These are phyloP conservation scores for Mortierella sp. DNA, from an alignment of 371 early-diverging fungal species.

Conservation along the genomic window DNA sequence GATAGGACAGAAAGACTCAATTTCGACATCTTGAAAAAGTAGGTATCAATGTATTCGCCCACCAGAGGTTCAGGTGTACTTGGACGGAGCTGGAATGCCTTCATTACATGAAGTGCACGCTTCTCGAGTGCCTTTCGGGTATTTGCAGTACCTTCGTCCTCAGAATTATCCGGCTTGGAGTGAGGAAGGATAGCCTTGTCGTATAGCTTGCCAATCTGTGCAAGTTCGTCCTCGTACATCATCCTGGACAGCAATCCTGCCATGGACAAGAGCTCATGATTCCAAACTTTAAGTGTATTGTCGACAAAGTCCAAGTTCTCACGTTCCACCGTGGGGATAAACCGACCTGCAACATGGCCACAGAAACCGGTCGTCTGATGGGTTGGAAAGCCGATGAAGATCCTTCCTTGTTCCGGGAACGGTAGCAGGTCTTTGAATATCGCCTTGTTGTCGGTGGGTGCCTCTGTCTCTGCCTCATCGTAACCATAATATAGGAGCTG, in stretches of 20 bases:
- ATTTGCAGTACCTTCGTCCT: constrained; percentile 51
- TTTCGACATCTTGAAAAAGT: constrained; percentile 66
- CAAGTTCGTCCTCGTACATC: constrained; percentile 69
- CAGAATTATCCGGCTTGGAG: constrained; percentile 31
- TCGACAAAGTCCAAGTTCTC: constrained; percentile 94
- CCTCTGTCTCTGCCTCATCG: constrained; percentile 84
- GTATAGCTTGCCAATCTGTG: constrained; percentile 66
- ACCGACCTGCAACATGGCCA: constrained; percentile 83
- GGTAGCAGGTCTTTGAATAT: constrained; percentile 81
- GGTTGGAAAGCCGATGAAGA: constrained; percentile 92
- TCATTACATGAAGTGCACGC: constrained; percentile 77
- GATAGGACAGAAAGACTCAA: constrained; percentile 69
- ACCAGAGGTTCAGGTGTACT: constrained; percentile 82
- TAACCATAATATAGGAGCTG: constrained; percentile 77
- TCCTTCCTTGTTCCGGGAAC: constrained; percentile 82
- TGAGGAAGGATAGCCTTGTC: constrained; percentile 57
- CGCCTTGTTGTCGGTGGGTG: constrained; percentile 63
- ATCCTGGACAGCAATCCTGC: constrained; percentile 80
- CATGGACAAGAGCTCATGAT: constrained; percentile 81
- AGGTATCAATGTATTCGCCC: constrained; percentile 64
- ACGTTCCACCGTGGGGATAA: constrained; percentile 92
- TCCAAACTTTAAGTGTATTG: constrained; percentile 82
- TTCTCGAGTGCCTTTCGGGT: constrained; percentile 66
- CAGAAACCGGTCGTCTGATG: constrained; percentile 92
- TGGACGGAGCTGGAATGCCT: constrained; percentile 72